Evolutionary conservation across 257 asterid genomes (phyloP).

Genomic region (Solanum infundibuliforme): DNA sequence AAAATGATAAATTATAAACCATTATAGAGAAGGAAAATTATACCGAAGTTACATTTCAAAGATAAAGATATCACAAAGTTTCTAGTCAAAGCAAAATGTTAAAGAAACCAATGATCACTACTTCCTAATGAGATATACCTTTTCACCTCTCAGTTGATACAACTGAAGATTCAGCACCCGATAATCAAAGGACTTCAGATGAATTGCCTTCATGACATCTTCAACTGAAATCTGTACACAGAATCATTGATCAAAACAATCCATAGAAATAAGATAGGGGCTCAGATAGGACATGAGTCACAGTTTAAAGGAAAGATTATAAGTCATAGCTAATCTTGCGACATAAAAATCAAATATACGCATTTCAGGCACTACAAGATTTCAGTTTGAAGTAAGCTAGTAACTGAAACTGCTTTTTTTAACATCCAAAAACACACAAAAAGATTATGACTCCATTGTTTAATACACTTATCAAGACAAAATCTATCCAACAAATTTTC

Average conservation of each 20-base stretch:
- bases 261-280: background rate
- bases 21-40: background rate
- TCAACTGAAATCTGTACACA: slow-evolving; percentile 48
- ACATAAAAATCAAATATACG: background rate
- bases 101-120: background rate
- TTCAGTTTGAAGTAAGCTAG: background rate
- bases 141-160: slow-evolving; percentile 61
- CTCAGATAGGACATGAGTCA: background rate
- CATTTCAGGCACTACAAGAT: background rate
- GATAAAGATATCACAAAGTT: background rate
- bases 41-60: background rate
- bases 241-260: slow-evolving; percentile 14
- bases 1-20: background rate
- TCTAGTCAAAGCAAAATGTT: background rate
- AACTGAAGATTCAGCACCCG: slow-evolving; percentile 80
- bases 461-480: background rate
- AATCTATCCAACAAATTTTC: background rate
- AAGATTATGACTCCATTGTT: background rate
- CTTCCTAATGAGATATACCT: slow-evolving; percentile 31
- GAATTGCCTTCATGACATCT: slow-evolving; percentile 69
- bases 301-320: background rate
- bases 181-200: slow-evolving; percentile 85
- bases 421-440: background rate
- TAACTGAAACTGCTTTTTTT: background rate
- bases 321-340: background rate